These are phyloP conservation scores for Aristolochia fimbriata DNA, from an alignment of 164 flowering plant species.

Conservation along the genomic window DNA sequence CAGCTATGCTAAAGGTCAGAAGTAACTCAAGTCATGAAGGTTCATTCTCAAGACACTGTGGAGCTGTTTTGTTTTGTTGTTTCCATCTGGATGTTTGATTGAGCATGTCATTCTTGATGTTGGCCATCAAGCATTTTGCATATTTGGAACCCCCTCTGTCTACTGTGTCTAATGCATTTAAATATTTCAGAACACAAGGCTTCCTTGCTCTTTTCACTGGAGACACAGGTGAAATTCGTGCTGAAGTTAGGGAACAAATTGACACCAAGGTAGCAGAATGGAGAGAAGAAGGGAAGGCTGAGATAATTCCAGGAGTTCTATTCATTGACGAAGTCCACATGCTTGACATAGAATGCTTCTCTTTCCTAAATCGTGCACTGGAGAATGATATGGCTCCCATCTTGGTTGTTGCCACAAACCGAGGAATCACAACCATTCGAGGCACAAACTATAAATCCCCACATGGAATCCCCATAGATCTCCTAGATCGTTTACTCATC, in stretches of 20 bases:
- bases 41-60: too few species aligned
- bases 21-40: too few species aligned
- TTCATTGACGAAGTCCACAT: constrained; percentile 98
- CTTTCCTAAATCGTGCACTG: constrained; percentile 89
- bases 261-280: constrained; percentile 97
- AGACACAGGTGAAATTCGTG: constrained; percentile 87
- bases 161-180: background rate
- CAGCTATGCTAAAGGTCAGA: too few species aligned
- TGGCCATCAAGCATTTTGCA: too few species aligned
- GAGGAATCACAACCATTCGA: constrained; percentile 72
- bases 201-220: constrained; percentile 93
- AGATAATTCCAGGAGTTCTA: constrained; percentile 95
- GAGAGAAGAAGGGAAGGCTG: constrained; percentile 99
- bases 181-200: constrained; percentile 68
- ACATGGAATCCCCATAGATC: constrained; percentile 89
- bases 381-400: constrained; percentile 96
- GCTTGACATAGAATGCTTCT: constrained; percentile 95
- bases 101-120: too few species aligned
- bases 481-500: constrained; percentile 84
- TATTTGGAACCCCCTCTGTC: too few species aligned
- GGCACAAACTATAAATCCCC: constrained; percentile 91
- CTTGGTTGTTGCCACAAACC: constrained; percentile 83
- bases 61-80: too few species aligned
- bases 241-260: constrained; percentile 91
- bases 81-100: too few species aligned